Base-by-base conservation (phyloP, 441 rosid genomes). In the Viola pubescens region DNA sequence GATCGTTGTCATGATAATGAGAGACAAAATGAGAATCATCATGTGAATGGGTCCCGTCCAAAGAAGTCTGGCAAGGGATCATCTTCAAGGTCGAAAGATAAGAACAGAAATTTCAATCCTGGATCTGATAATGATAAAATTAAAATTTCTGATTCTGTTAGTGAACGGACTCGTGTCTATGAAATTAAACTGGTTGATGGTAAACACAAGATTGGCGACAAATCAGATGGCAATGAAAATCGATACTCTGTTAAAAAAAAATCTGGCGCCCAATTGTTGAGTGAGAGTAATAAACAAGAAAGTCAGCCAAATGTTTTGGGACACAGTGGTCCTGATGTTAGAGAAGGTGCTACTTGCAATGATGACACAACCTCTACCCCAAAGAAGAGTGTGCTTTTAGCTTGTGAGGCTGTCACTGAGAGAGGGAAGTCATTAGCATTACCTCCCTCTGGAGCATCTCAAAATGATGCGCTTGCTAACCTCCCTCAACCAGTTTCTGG, bases 361-460 rank as follows among this genome's bases (percentile, higher is more conserved):
- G 77, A 64, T 61, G 78, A 78, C 61, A 60, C 75, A 48, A 52
- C 46, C 59, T 60, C 71, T 73, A 65, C 9, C n/a, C 66, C 75
- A 68, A 82, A 81, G 75, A 80, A 75, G 74, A 77, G 54, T 71
- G 56, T 77, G 64, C 62, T 70, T 61, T 74, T 52, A 53, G 82
- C 77, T 60, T 12, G 47, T 56, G 85, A 76, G 70, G 62, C 63
- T 68, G 75, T 53, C 48, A 39, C 81, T 63, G 81, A 62, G 53
- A 79, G 71, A 67, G 78, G 69, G 58, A 81, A 75, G 74, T 61
- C 73, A 13, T 64, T 53, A 48, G 67, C 76, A 56, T 62, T 73
- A 60, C 77, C 82, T 64, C 71, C 80, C 54, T 72, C 81, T 61
- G 84, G 75, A 62, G 73, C 73, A 59, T 69, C 64, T 64, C 86